Base-by-base conservation (phyloP, 495 filamentous ascomycete species). In the Aspergillus baeticus region DNA sequence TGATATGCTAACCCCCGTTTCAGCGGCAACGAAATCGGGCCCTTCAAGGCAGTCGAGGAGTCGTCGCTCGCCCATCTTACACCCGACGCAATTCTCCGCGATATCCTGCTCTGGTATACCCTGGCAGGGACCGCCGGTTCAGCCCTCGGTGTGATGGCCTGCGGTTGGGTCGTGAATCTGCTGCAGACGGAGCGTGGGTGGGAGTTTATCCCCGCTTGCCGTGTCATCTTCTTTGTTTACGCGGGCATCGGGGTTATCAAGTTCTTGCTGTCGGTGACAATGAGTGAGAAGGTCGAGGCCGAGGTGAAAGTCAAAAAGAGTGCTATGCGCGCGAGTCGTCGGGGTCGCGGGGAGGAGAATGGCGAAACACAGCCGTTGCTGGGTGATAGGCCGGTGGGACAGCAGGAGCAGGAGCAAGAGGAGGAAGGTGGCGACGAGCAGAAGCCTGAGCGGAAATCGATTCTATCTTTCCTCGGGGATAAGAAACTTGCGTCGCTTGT, bases 11-110 rank as follows among this genome's bases (percentile, higher is more conserved):
- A 5, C 5, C 29, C 85, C 83, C 70, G 87, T 87, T 3, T 0
- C 34, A 87, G 86, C 71, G 88, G 88, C 5, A 89, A 86, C 60
- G 88, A 92, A 63, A 90, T 91, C 50, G 87, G 87, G 0, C 89
- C 89, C 1, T 95, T 94, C 69, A 81, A 87, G 43, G 90, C 90
- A 20, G 82, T 93, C n/a, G 91, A 96, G 65, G 90, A 94, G 70
- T 89, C 86, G 11, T 87, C 87, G 2, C 66, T 93, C 10, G 87
- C 90, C 6, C 89, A 93, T 57, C 77, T 95, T 15, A 88, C 85
- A 0, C 74, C 77, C 0, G 70, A 83, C 18, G 77, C 79, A 18
- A 68, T 72, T 10, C 77, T 90, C 43, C 79, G 85, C 42, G 89
- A 92, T 72, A 82, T 95, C 18, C 88, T 91, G 62, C 85, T 90